phyloP scores from a whole-genome alignment of 2,329 filamentous ascomycete species.

The Knufia petricola region DNA sequence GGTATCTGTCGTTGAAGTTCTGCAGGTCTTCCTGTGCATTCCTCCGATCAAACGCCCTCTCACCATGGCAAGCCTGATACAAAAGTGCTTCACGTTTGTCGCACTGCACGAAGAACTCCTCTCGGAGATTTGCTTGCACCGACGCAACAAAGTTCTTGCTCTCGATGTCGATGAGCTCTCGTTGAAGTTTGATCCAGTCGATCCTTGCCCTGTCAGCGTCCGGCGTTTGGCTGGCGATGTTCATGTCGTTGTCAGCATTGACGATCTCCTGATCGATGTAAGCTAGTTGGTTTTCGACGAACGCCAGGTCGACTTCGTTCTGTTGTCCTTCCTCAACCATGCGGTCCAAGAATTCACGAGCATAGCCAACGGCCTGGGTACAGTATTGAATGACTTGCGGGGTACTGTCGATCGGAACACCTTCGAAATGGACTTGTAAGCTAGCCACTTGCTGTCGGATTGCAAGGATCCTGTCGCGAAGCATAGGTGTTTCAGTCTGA shows the following conservation, averaged over 20 bases:
- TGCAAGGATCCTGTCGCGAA: constrained; percentile 1
- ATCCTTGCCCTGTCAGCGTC: not conserved
- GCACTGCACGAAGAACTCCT: constrained; percentile 2
- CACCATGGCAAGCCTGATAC: no score
- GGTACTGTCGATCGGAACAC: not conserved
- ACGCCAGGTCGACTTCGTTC: not conserved
- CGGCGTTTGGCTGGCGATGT: not conserved
- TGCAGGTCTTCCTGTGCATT: not conserved
- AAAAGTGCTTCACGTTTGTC: not conserved
- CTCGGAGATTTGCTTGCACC: not conserved
- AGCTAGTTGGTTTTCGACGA: not conserved
- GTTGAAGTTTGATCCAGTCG: constrained; percentile 2
- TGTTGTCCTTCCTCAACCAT: not conserved
- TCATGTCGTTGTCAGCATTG: not conserved
- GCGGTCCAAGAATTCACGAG: not conserved
- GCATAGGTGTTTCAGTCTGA: not conserved
- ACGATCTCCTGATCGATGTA: not conserved
- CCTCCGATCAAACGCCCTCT: not conserved
- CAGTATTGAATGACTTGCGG: not conserved
- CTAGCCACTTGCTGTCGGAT: not conserved
- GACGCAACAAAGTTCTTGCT: not conserved
- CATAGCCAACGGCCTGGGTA: not conserved
- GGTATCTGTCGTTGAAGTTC: not conserved
- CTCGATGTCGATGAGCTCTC: not conserved
- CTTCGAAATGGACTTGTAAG: not conserved